Evolutionary conservation across 106 monocot species (phyloP).

Genomic region (Apostasia ramifera): DNA sequence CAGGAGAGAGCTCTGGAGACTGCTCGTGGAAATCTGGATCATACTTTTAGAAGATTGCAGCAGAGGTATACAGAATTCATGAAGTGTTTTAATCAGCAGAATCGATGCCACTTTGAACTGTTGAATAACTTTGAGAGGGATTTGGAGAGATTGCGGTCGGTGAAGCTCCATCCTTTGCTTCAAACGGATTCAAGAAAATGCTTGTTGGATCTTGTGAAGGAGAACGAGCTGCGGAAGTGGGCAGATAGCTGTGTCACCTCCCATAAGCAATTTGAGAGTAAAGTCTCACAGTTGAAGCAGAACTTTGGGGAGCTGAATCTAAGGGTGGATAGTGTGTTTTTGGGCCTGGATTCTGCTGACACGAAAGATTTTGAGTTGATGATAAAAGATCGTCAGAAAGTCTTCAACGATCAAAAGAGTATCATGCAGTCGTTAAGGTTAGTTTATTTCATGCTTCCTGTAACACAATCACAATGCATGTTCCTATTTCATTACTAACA

Average conservation of each 20-base stretch:
- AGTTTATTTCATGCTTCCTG: slow-evolving; percentile 5
- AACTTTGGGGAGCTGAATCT: slow-evolving; percentile 68
- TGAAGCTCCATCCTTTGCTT: slow-evolving; percentile 59
- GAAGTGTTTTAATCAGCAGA: slow-evolving; percentile 56
- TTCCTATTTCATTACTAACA: not conserved
- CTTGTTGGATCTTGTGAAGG: slow-evolving; percentile 86
- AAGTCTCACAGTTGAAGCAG: slow-evolving; percentile 77
- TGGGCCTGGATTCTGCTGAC: slow-evolving; percentile 27
- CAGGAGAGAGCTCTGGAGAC: slow-evolving; percentile 86
- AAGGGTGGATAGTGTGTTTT: slow-evolving; percentile 47
- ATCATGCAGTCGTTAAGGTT: slow-evolving; percentile 93
- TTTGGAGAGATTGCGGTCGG: slow-evolving; percentile 52
- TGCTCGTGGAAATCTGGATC: slow-evolving; percentile 66
- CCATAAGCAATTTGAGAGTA: slow-evolving; percentile 79
- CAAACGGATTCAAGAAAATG: slow-evolving; percentile 58
- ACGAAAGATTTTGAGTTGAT: slow-evolving; percentile 48
- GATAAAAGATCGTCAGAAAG: slow-evolving; percentile 54
- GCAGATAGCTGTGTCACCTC: slow-evolving; percentile 54
- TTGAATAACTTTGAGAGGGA: slow-evolving; percentile 63
- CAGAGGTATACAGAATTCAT: slow-evolving; percentile 67
- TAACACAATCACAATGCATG: not conserved
- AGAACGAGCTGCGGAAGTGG: slow-evolving; percentile 58
- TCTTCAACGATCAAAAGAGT: slow-evolving; percentile 72
- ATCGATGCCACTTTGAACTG: slow-evolving; percentile 58
- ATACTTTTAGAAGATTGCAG: slow-evolving; percentile 47